Conservation (phyloP, 805 yeast genomes). For the Wickerhamomyces ciferrii region DNA sequence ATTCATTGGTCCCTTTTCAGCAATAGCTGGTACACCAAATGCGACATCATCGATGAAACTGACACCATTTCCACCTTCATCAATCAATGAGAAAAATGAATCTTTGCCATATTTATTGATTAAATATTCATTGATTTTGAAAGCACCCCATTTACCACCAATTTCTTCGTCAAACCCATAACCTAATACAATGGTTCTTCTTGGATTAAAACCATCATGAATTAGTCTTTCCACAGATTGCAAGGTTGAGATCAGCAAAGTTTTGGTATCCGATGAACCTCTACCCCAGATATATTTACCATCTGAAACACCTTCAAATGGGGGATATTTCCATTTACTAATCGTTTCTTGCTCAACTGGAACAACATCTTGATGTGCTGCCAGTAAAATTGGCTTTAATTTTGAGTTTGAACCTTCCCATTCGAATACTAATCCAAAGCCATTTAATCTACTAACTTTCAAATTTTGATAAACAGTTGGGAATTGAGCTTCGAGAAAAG, state of each 20-base stretch:
- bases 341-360: slow-evolving; percentile 61
- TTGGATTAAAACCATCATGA: slow-evolving; percentile 39
- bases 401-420: slow-evolving; percentile 48
- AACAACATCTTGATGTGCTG: slow-evolving; percentile 81
- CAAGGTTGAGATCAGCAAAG: slow-evolving; percentile 54
- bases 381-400: slow-evolving; percentile 60
- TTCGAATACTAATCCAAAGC: slow-evolving; percentile 57
- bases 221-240: slow-evolving; percentile 54
- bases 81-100: slow-evolving; percentile 56
- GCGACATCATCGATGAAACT: slow-evolving; percentile 30
- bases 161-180: slow-evolving; percentile 78
- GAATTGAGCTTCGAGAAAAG: slow-evolving; percentile 44
- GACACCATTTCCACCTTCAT: slow-evolving; percentile 45
- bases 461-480: slow-evolving; percentile 38
- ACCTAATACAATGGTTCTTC: slow-evolving; percentile 54
- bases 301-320: slow-evolving; percentile 60
- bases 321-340: slow-evolving; percentile 57
- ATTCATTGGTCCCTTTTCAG: slow-evolving; percentile 35
- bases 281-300: slow-evolving; percentile 67
- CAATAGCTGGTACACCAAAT: slow-evolving; percentile 41
- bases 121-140: slow-evolving; percentile 37
- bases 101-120: slow-evolving; percentile 51
- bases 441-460: slow-evolving; percentile 56
- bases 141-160: slow-evolving; percentile 60
- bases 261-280: slow-evolving; percentile 72